phyloP scores from a whole-genome alignment of 352 stramenopile species.

The Pythium graminicola region DNA sequence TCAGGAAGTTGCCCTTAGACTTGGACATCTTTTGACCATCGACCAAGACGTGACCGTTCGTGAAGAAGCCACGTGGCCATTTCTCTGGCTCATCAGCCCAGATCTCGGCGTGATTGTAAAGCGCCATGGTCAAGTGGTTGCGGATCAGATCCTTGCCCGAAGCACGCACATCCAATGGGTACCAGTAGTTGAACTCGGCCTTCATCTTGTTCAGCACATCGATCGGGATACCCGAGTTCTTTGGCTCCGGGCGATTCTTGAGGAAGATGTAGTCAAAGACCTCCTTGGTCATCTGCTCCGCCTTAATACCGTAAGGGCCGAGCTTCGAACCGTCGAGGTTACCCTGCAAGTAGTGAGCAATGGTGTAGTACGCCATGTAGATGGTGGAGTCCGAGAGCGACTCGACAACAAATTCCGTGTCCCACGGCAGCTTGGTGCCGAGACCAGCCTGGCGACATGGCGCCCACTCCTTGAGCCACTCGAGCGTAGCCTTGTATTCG shows the following conservation, averaged over 20 bases:
- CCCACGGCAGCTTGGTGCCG: constrained; percentile 96
- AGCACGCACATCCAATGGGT: constrained; percentile 97
- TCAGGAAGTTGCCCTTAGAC: constrained; percentile 99
- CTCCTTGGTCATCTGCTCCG: constrained; percentile 90
- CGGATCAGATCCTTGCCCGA: constrained; percentile 96
- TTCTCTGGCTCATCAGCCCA: constrained; percentile 97
- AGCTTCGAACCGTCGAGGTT: constrained; percentile 92
- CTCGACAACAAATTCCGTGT: constrained; percentile 98
- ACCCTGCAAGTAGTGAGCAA: constrained; percentile 96
- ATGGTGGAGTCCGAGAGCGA: constrained; percentile 99
- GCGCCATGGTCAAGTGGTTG: constrained; percentile 99
- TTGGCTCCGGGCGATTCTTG: constrained; percentile 72
- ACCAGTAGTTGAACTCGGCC: constrained; percentile 99
- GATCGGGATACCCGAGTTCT: constrained; percentile 80
- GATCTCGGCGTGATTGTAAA: constrained; percentile 99
- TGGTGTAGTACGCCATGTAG: constrained; percentile 99
- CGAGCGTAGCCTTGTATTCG: constrained; percentile 97
- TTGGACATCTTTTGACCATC: constrained; percentile 99
- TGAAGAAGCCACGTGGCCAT: constrained; percentile 98
- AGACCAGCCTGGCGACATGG: constrained; percentile 98
- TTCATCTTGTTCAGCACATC: constrained; percentile 92
- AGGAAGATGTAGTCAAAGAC: constrained; percentile 99
- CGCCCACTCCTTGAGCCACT: constrained; percentile 99
- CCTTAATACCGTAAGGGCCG: constrained; percentile 79
- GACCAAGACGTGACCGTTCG: constrained; percentile 96